phyloP scores from a whole-genome alignment of 106 monocot genomes.

The Phalaenopsis equestris region DNA sequence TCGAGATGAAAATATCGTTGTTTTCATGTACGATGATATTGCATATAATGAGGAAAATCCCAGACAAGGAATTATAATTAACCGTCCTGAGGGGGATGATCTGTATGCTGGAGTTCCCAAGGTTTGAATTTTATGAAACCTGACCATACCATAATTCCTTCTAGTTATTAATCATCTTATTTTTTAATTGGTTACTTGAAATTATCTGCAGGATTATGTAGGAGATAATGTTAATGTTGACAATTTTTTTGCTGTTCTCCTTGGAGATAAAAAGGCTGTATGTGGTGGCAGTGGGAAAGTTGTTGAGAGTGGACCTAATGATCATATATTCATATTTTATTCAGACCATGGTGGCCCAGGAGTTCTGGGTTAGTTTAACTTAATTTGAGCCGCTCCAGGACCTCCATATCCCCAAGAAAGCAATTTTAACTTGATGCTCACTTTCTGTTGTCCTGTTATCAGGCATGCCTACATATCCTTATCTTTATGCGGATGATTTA shows the following conservation, averaged over 20 bases:
- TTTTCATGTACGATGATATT: constrained; percentile 99
- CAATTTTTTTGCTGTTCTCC: constrained; percentile 84
- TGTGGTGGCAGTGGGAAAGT: constrained; percentile 96
- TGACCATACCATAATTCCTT: not conserved
- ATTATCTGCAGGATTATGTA: constrained; percentile 66
- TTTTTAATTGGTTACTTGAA: not conserved
- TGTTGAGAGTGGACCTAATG: constrained; percentile 85
- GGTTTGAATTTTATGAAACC: constrained; percentile 31
- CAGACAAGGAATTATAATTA: constrained; percentile 79
- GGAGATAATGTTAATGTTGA: constrained; percentile 65
- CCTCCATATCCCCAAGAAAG: not conserved
- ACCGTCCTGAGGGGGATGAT: constrained; percentile 72
- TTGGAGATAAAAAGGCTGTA: constrained; percentile 72
- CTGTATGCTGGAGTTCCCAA: constrained; percentile 97
- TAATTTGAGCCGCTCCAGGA: not conserved
- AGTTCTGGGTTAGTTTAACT: constrained; percentile 63
- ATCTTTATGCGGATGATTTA: constrained; percentile 75
- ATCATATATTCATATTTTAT: constrained; percentile 91
- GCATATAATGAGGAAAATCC: constrained; percentile 72
- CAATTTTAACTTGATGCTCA: not conserved
- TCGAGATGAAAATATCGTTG: constrained; percentile 96
- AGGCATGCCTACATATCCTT: constrained; percentile 91
- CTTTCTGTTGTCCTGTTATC: constrained; percentile 3
- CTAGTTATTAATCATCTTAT: not conserved
- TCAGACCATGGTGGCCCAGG: constrained; percentile 91